Evolutionary conservation across 495 filamentous ascomycete species (phyloP).

Genomic region (Polyplosphaeria fusca): DNA sequence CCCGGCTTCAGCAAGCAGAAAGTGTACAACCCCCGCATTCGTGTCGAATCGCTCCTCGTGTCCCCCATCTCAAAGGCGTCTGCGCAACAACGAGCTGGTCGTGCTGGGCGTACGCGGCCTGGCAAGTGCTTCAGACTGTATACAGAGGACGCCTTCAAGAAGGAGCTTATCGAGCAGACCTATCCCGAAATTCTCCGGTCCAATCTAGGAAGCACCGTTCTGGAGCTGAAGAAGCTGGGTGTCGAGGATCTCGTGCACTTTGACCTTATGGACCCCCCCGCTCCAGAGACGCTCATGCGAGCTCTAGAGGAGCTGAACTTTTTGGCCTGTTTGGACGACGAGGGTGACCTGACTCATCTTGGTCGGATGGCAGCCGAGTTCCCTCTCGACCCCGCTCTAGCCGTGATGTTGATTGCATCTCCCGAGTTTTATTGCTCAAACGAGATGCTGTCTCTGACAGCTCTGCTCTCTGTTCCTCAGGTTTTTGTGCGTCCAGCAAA

Average conservation of each 20-base stretch:
- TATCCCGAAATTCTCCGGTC: conserved; percentile 94
- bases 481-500: conserved; percentile 85
- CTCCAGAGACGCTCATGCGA: conserved; percentile 97
- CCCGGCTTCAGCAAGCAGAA: conserved; percentile 99
- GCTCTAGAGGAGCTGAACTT: conserved; percentile 98
- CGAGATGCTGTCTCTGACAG: conserved; percentile 92
- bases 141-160: conserved; percentile 94
- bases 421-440: conserved; percentile 99
- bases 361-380: conserved; percentile 91
- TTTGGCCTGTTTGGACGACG: conserved; percentile 92
- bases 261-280: conserved; percentile 97
- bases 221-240: conserved; percentile 96
- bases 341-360: conserved; percentile 82
- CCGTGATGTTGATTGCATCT: conserved; percentile 96
- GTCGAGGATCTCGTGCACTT: conserved; percentile 97
- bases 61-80: conserved; percentile 97
- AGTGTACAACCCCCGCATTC: conserved; percentile 95
- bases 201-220: conserved; percentile 88
- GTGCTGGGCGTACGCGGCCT: conserved; percentile 95
- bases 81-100: conserved; percentile 96
- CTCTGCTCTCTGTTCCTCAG: conserved; percentile 90
- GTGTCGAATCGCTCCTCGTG: conserved; percentile 92
- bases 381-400: conserved; percentile 89
- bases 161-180: conserved; percentile 94
- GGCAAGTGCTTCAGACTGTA: conserved; percentile 98